A percentile compares a stretch with the other conserved stretches of the same genome.
phyloP scores from a whole-genome alignment of 176 grass and related monocot genomes.

The Triticum turgidum region DNA sequence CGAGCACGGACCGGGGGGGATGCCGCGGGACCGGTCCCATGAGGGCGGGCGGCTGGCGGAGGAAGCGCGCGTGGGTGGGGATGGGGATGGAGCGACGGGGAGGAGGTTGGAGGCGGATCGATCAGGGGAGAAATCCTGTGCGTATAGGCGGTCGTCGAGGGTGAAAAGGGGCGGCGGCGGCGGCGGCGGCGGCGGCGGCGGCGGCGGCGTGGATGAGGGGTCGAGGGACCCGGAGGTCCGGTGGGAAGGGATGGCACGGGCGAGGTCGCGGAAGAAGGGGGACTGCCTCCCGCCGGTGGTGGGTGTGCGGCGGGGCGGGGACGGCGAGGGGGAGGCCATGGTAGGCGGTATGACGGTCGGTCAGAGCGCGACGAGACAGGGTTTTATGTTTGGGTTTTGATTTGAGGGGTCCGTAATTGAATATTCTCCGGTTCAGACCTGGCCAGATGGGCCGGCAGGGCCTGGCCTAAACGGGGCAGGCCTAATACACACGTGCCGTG shows the following conservation, averaged over 20 bases:
- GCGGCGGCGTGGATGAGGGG: background rate
- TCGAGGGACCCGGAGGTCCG: background rate
- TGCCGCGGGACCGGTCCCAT: constrained; percentile 36
- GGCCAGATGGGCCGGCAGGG: no score
- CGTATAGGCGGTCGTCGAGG: constrained; percentile 55
- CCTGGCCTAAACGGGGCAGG: no score
- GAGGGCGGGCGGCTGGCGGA: constrained; percentile 23
- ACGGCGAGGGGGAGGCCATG: background rate
- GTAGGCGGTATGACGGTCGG: background rate
- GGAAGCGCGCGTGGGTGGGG: constrained; percentile 21
- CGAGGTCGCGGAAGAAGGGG: background rate
- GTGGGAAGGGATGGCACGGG: background rate
- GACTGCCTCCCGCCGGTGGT: background rate
- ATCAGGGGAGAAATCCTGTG: constrained; percentile 57
- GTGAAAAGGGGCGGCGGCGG: background rate
- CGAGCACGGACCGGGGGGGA: constrained; percentile 15
- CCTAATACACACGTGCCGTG: no score
- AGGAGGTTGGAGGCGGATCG: constrained; percentile 54
- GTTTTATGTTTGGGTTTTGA: background rate
- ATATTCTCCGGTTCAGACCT: no score
- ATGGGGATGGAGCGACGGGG: constrained; percentile 42
- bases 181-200: background rate
- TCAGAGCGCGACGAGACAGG: background rate
- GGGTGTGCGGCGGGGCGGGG: background rate
- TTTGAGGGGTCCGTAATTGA: background rate